Percentiles rank a stretch among this genome's conserved stretches.
phyloP scores from a whole-genome alignment of 1,139 yeast species.

The Saccharomyces hybrid region DNA sequence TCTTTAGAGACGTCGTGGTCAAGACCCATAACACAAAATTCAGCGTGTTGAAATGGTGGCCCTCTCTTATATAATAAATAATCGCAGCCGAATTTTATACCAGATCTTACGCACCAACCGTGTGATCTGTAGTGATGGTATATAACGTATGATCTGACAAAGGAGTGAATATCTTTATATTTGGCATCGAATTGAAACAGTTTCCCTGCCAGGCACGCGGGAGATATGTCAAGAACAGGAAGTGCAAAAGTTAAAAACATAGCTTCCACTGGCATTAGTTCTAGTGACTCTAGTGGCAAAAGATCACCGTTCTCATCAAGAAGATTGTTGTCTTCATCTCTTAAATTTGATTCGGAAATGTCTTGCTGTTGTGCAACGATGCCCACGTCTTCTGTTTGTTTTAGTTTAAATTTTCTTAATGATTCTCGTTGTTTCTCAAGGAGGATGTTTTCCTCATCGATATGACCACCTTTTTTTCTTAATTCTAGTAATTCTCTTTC shows the following conservation, averaged over 20 bases:
- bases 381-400: constrained; percentile 20
- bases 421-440: constrained; percentile 30
- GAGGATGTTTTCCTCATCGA: constrained; percentile 23
- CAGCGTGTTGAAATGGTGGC: constrained; percentile 94
- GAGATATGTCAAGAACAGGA: constrained; percentile 23
- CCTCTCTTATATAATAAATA: constrained; percentile 77
- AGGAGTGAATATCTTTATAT: constrained; percentile 12
- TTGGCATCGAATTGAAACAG: constrained; percentile 8
- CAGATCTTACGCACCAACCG: constrained; percentile 94
- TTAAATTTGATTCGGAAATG: constrained; percentile 21
- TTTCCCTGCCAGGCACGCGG: constrained; percentile 11
- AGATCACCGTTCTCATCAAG: constrained; percentile 37
- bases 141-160: constrained; percentile 46
- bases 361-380: constrained; percentile 6
- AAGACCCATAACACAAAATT: constrained; percentile 60
- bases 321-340: constrained; percentile 37
- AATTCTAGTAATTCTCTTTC: constrained; percentile 32
- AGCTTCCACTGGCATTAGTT: constrained; percentile 70
- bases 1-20: constrained; percentile 32
- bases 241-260: constrained; percentile 57
- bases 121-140: constrained; percentile 82
- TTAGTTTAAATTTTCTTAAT: constrained; percentile 31
- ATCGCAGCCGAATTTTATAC: constrained; percentile 86
- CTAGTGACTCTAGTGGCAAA: constrained; percentile 54
- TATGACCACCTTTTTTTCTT: constrained; percentile 28